phyloP scores from a whole-genome alignment of 805 yeast species.

The Yamadazyma olivae region DNA sequence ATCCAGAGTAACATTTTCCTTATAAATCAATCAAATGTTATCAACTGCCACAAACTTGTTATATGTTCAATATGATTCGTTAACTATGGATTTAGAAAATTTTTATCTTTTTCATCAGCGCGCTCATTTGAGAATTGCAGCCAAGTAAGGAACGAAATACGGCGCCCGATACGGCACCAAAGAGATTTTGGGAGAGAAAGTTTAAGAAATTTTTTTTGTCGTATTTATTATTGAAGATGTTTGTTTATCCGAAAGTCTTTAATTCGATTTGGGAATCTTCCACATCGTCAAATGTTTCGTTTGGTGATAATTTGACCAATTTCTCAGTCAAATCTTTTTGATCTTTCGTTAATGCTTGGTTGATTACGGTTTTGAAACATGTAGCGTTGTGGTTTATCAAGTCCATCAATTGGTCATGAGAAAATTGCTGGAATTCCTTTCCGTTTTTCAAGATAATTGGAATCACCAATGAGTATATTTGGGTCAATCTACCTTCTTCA shows the following conservation, averaged over 20 bases:
- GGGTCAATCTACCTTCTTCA: constrained; percentile 24
- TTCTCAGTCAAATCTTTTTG: constrained; percentile 44
- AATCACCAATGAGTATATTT: constrained; percentile 30
- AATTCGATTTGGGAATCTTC: constrained; percentile 15
- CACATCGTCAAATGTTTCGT: constrained; percentile 2
- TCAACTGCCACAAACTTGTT: no score
- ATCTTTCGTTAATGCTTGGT: constrained; percentile 28
- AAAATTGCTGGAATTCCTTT: constrained; percentile 23
- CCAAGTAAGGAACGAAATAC: no score
- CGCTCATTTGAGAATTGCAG: no score
- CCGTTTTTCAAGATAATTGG: constrained; percentile 34
- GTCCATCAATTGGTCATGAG: constrained; percentile 46
- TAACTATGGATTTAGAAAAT: no score
- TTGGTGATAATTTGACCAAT: constrained; percentile 31
- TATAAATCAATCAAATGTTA: no score
- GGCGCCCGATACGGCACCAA: no score
- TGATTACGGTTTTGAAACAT: constrained; percentile 49
- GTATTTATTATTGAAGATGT: no score
- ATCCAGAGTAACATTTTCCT: no score
- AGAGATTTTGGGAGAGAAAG: no score
- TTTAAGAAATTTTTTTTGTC: no score
- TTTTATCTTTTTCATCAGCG: no score
- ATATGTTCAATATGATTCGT: no score
- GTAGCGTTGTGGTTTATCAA: constrained; percentile 44
- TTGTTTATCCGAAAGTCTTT: constrained; percentile 26